Conservation (phyloP, 2,329 filamentous ascomycete species). For the Ophiostoma populinum region DNA sequence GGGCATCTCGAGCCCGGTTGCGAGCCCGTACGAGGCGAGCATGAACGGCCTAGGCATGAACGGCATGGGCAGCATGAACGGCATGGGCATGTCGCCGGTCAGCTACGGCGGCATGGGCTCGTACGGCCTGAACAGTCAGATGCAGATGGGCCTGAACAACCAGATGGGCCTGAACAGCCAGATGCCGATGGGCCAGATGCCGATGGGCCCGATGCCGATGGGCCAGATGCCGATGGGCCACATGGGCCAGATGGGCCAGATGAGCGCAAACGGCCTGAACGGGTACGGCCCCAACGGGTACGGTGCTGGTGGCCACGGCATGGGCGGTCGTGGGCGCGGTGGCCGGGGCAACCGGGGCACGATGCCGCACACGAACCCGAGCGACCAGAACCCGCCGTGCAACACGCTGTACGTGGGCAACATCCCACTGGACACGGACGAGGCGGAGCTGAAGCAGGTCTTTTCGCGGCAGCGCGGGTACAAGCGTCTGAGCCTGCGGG, state of each 20-base stretch:
- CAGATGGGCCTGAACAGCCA: no score
- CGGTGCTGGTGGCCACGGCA: neutral
- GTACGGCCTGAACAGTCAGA: no score
- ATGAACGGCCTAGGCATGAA: no score
- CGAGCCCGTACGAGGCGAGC: no score
- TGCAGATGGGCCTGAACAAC: no score
- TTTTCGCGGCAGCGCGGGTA: constrained; percentile 91
- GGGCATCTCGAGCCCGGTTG: no score
- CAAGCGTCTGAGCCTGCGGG: constrained; percentile 85
- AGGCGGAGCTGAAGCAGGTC: constrained; percentile 86
- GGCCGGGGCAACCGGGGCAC: constrained; percentile 25
- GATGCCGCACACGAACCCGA: constrained; percentile 78
- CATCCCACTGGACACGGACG: constrained; percentile 75
- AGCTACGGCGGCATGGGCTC: constrained; percentile 32
- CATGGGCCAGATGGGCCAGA: no score
- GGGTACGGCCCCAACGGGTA: neutral
- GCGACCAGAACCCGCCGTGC: constrained; percentile 92
- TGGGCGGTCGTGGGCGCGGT: no score
- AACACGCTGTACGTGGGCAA: constrained; percentile 99
- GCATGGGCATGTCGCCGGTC: constrained; percentile 17
- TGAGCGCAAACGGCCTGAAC: constrained; percentile 11
- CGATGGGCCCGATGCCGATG: no score
- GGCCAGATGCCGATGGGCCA: no score
- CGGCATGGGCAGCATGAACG: neutral
- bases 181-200: no score